phyloP scores from a whole-genome alignment of 192 early-diverging fungal genomes.

The Rhizophagus prolifer region DNA sequence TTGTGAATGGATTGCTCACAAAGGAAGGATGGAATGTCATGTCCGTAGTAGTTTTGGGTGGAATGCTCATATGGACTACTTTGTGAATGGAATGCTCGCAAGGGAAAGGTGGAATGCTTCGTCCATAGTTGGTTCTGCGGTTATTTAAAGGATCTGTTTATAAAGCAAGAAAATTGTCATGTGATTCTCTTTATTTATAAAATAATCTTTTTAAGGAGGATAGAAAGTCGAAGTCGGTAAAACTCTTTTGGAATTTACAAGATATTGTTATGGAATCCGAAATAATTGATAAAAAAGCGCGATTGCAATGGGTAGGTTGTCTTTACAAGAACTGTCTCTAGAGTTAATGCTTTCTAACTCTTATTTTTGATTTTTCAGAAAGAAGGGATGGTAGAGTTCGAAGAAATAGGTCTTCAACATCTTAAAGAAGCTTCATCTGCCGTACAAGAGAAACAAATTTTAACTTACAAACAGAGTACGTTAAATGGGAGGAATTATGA shows the following conservation, averaged over 20 bases:
- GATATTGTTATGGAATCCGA: slow-evolving; percentile 4
- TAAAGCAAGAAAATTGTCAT: too few relatives aligned
- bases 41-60: slow-evolving; percentile 5
- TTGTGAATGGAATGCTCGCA: not conserved
- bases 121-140: not conserved
- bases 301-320: slow-evolving; percentile 28
- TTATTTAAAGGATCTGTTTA: not conserved
- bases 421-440: not conserved
- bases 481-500: not conserved
- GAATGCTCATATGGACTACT: not conserved
- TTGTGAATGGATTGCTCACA: not conserved
- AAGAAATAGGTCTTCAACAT: slow-evolving; percentile 1
- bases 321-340: slow-evolving; percentile 21
- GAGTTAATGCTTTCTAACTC: not conserved
- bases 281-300: slow-evolving; percentile 2
- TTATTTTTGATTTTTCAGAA: not conserved
- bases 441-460: slow-evolving; percentile 19
- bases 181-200: too few relatives aligned
- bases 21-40: not conserved
- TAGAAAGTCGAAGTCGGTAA: slow-evolving; percentile 2
- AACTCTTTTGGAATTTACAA: slow-evolving; percentile 19
- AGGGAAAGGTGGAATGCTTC: not conserved
- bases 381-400: slow-evolving; percentile 20
- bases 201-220: not conserved
- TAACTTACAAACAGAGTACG: not conserved